phyloP scores from a whole-genome alignment of 352 stramenopile species.

The Phytophthora ramorum region DNA sequence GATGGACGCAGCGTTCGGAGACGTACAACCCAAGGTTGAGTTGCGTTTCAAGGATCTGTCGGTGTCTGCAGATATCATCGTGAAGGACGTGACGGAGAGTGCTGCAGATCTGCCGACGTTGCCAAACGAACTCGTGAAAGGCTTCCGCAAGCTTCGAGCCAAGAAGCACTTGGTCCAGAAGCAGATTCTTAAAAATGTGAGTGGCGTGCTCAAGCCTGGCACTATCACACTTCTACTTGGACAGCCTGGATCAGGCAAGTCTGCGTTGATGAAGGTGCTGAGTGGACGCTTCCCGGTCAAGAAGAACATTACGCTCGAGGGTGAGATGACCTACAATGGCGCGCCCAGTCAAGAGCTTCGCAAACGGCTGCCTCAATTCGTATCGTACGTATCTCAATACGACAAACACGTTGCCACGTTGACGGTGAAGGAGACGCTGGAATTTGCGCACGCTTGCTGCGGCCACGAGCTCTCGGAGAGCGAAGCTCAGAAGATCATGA shows the following conservation, averaged over 20 bases:
- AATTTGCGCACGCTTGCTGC: constrained; percentile 46
- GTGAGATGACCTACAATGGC: constrained; percentile 45
- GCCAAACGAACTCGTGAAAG: constrained; percentile 38
- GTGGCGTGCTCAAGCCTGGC: constrained; percentile 9
- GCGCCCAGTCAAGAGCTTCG: constrained; percentile 21
- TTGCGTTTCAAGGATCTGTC: constrained; percentile 51
- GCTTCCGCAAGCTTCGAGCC: constrained; percentile 27
- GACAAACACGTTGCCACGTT: constrained; percentile 53
- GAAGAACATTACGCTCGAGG: constrained; percentile 43
- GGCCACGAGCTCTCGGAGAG: constrained; percentile 22
- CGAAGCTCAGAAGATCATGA: constrained; percentile 24
- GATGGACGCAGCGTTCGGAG: constrained; percentile 37
- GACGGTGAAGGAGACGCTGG: constrained; percentile 33
- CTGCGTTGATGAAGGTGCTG: constrained; percentile 44
- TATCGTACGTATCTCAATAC: constrained; percentile 48
- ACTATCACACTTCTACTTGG: constrained; percentile 14
- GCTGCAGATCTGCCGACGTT: constrained; percentile 38
- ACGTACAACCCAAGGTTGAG: constrained; percentile 42
- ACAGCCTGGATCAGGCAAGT: constrained; percentile 17
- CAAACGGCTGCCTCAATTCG: constrained; percentile 44
- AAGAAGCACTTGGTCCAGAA: constrained; percentile 37
- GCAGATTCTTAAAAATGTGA: constrained; percentile 20
- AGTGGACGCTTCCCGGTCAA: constrained; percentile 39
- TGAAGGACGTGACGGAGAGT: constrained; percentile 21
- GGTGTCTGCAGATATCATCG: constrained; percentile 37